Evolutionary conservation across 2,329 filamentous ascomycete genomes (phyloP).

Genomic region (Colletotrichum navitas): DNA sequence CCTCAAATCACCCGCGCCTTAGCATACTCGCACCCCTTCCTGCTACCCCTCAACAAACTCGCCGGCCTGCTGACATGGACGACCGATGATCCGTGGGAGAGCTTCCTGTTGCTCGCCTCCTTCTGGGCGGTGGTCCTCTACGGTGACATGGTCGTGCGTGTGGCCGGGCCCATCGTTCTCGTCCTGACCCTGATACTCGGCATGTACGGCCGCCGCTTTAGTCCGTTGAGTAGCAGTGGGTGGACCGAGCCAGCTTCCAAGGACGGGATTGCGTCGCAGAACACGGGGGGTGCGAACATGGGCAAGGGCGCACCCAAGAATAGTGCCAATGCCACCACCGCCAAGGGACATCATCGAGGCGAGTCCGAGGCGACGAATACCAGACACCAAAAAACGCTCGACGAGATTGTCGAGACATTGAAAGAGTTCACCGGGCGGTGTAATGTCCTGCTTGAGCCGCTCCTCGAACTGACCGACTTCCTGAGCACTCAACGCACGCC

Average conservation of each 20-base stretch:
- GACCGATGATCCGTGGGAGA: slow-evolving; percentile 94
- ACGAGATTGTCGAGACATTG: slow-evolving; percentile 96
- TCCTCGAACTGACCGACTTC: slow-evolving; percentile 91
- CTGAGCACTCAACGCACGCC: slow-evolving; percentile 90
- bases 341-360: slow-evolving; percentile 57
- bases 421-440: slow-evolving; percentile 92
- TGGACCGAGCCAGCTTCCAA: slow-evolving; percentile 68
- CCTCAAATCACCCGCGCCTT: slow-evolving; percentile 94
- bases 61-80: slow-evolving; percentile 94
- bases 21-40: slow-evolving; percentile 95
- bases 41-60: slow-evolving; percentile 88
- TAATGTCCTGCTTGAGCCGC: slow-evolving; percentile 90
- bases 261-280: slow-evolving; percentile 38
- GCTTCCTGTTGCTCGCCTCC: slow-evolving; percentile 85
- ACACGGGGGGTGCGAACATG: slow-evolving; percentile 18
- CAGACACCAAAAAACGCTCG: slow-evolving; percentile 91
- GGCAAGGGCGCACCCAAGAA: slow-evolving; percentile 40
- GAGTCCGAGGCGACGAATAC: slow-evolving; percentile 72
- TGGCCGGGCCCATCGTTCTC: slow-evolving; percentile 85
- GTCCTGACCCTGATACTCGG: slow-evolving; percentile 85
- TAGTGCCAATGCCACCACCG: slow-evolving; percentile 45
- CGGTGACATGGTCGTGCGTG: slow-evolving; percentile 84
- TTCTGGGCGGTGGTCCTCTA: slow-evolving; percentile 93
- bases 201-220: slow-evolving; percentile 93
- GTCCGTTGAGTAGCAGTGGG: slow-evolving; percentile 87